A percentile compares a stretch with the other conserved stretches of the same genome.
Evolutionary conservation across 495 filamentous ascomycete genomes (phyloP).

Genomic region (Melanomma pulvis-pyrius): DNA sequence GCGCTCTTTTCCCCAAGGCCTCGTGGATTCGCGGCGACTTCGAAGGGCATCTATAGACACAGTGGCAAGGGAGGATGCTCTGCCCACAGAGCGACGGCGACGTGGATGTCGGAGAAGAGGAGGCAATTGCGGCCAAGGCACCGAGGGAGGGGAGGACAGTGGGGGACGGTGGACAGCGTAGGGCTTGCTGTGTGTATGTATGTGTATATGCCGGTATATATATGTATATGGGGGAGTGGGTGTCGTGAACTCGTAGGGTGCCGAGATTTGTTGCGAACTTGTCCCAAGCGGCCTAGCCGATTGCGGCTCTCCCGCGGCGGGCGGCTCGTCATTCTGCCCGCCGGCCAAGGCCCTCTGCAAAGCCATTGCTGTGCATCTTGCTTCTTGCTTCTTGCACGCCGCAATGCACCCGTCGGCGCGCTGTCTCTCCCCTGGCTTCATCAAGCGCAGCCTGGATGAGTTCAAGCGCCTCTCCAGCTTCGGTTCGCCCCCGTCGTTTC

Average conservation of each 20-base stretch:
- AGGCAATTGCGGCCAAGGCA: background rate
- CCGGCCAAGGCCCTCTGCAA: background rate
- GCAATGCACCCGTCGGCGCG: constrained; percentile 42
- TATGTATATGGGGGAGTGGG: no score
- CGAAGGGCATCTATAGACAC: constrained; percentile 33
- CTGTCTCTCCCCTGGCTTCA: constrained; percentile 59
- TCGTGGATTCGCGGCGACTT: constrained; percentile 22
- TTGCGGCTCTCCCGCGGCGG: constrained; percentile 3
- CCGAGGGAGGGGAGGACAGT: background rate
- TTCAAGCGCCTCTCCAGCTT: constrained; percentile 61
- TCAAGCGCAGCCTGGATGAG: constrained; percentile 66
- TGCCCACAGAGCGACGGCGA: background rate
- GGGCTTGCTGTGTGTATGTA: no score
- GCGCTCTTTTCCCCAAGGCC: constrained; percentile 16
- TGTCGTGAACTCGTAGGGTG: background rate
- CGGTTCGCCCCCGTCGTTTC: constrained; percentile 49
- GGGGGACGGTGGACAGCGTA: background rate
- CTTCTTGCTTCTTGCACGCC: background rate
- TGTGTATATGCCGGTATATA: no score
- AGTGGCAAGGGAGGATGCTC: background rate
- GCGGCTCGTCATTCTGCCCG: constrained; percentile 4
- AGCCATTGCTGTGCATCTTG: background rate
- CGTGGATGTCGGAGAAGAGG: background rate
- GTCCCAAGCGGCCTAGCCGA: constrained; percentile 4
- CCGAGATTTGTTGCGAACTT: constrained; percentile 5